phyloP scores from a whole-genome alignment of 2,329 filamentous ascomycete species.

The Chrysoporthe deuterocubensis region DNA sequence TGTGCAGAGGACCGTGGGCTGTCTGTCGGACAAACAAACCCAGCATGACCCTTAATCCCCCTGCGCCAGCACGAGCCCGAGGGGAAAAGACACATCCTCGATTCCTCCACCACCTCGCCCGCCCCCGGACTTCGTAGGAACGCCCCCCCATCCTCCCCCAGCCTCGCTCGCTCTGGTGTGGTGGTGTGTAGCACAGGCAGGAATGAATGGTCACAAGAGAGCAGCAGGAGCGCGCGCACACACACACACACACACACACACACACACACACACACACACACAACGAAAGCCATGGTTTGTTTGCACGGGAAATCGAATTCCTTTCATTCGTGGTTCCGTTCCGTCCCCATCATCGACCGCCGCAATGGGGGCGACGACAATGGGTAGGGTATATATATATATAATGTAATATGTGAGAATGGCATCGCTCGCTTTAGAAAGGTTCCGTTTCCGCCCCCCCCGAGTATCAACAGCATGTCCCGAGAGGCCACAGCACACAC shows the following conservation, averaged over 20 bases:
- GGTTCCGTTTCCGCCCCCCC: background rate
- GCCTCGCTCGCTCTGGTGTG: too few relatives aligned
- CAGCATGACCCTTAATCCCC: too few relatives aligned
- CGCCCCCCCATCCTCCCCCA: background rate
- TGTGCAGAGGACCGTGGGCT: too few relatives aligned
- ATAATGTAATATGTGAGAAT: background rate
- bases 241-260: background rate
- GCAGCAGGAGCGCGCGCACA: background rate
- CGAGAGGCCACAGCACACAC: background rate
- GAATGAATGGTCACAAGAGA: background rate
- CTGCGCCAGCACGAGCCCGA: too few relatives aligned
- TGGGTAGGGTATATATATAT: background rate
- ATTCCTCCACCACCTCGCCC: too few relatives aligned
- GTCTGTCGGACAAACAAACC: too few relatives aligned
- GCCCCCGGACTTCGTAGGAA: background rate
- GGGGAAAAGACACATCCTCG: too few relatives aligned
- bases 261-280: background rate
- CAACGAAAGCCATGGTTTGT: background rate
- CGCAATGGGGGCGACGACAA: background rate
- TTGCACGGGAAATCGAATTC: background rate
- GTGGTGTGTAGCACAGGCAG: background rate
- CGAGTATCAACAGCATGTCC: background rate
- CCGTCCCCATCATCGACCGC: background rate
- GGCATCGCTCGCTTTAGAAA: constrained; percentile 9
- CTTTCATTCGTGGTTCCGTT: background rate